Percentiles rank a stretch among this genome's conserved stretches.
phyloP scores from a whole-genome alignment of 2,329 filamentous ascomycete species.

The Alternaria tenuissima region DNA sequence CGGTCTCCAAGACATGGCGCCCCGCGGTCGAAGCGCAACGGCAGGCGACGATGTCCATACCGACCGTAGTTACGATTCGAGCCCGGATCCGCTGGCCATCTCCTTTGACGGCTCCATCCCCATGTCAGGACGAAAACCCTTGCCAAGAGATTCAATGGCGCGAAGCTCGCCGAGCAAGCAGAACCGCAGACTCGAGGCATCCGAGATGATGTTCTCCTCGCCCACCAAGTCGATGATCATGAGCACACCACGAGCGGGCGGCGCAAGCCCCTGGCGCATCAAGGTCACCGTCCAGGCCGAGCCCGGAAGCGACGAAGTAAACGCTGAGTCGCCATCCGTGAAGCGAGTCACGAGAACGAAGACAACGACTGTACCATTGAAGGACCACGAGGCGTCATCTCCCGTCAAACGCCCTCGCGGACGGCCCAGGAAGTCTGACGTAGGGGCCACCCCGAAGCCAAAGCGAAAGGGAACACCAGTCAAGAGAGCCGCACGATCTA shows the following conservation, averaged over 20 bases:
- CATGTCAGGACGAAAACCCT: constrained; percentile 29
- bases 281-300: constrained; percentile 61
- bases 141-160: constrained; percentile 34
- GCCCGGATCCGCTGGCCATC: constrained; percentile 48
- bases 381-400: constrained; percentile 49
- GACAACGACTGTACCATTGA: constrained; percentile 54
- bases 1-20: constrained; percentile 32
- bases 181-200: constrained; percentile 24
- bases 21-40: constrained; percentile 27
- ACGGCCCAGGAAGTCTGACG: constrained; percentile 49
- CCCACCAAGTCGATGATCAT: constrained; percentile 58
- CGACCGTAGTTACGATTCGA: constrained; percentile 43
- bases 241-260: constrained; percentile 50
- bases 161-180: constrained; percentile 45
- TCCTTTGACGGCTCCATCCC: constrained; percentile 38
- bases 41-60: constrained; percentile 23
- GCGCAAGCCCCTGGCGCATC: constrained; percentile 58
- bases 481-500: constrained; percentile 36
- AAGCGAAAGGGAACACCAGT: constrained; percentile 47
- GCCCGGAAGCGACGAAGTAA: constrained; percentile 48
- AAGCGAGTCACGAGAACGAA: constrained; percentile 39
- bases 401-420: constrained; percentile 49
- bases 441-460: constrained; percentile 32
- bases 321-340: constrained; percentile 41
- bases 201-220: constrained; percentile 38